phyloP scores from a whole-genome alignment of 2,329 filamentous ascomycete species.

The Cladosporium colombiae region DNA sequence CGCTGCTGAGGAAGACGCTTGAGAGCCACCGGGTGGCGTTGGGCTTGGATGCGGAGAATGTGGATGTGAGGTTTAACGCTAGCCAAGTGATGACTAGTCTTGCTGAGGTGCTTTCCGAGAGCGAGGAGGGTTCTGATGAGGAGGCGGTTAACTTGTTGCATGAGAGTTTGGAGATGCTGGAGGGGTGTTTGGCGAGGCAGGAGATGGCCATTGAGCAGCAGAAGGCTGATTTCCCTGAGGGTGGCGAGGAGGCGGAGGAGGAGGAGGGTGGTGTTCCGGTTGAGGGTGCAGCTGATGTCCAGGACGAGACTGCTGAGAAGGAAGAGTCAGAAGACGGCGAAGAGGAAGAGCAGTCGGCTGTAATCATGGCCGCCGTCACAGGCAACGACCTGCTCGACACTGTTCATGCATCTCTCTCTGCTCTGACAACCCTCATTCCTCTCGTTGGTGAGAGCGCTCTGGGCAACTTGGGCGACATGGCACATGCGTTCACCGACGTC shows the following conservation, averaged over 20 bases:
- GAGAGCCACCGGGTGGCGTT: conserved; percentile 65
- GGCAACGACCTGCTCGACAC: conserved; percentile 68
- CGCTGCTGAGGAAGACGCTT: conserved; percentile 62
- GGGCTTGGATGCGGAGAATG: conserved; percentile 60
- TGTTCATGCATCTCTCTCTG: conserved; percentile 60
- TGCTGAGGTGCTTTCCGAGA: conserved; percentile 60
- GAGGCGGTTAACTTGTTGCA: conserved; percentile 57
- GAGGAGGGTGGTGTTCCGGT: conserved; percentile 19
- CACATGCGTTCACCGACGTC: conserved; percentile 56
- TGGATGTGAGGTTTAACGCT: conserved; percentile 71
- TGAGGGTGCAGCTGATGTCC: conserved; percentile 28
- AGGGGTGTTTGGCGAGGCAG: conserved; percentile 49
- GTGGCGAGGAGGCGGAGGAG: conserved; percentile 18
- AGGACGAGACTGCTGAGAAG: conserved; percentile 36
- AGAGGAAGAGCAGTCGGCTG: conserved; percentile 62
- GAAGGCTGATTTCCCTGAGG: conserved; percentile 36
- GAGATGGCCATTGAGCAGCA: conserved; percentile 49
- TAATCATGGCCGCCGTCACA: conserved; percentile 66
- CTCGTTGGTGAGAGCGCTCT: conserved; percentile 52
- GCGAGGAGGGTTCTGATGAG: conserved; percentile 47
- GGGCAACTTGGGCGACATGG: conserved; percentile 56
- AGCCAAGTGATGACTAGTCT: conserved; percentile 68
- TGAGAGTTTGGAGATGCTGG: conserved; percentile 63
- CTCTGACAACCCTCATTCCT: conserved; percentile 50
- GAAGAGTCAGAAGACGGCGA: conserved; percentile 27